Evolutionary conservation across 352 stramenopile genomes (phyloP).

Genomic region (Globisporangium barbulae): DNA sequence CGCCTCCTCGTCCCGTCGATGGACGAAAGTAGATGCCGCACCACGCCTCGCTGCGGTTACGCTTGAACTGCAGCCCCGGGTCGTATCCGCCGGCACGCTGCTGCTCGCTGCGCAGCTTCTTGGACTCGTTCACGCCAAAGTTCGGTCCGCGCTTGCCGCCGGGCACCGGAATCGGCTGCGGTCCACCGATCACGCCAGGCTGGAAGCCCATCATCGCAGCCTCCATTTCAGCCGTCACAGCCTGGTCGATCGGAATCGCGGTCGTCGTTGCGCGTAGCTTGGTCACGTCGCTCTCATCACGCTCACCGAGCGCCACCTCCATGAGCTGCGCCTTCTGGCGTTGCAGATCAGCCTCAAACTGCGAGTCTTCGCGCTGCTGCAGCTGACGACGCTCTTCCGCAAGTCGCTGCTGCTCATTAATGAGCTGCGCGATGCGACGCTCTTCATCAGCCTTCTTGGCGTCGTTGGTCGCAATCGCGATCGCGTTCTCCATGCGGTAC

Average conservation of each 20-base stretch:
- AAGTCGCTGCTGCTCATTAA: slow-evolving; percentile 77
- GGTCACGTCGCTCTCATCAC: slow-evolving; percentile 72
- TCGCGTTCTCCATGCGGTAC: slow-evolving; percentile 78
- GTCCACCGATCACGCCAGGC: slow-evolving; percentile 62
- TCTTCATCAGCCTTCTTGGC: slow-evolving; percentile 86
- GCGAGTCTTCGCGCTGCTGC: slow-evolving; percentile 73
- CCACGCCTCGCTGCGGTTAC: slow-evolving; percentile 79
- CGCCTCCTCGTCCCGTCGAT: slow-evolving; percentile 23
- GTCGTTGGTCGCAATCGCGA: slow-evolving; percentile 82
- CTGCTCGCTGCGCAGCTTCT: slow-evolving; percentile 76
- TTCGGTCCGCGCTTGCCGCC: slow-evolving; percentile 76
- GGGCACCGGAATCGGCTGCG: slow-evolving; percentile 72
- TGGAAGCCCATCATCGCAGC: slow-evolving; percentile 88
- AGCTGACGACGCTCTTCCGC: slow-evolving; percentile 74
- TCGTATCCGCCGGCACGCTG: slow-evolving; percentile 81
- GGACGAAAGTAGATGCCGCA: slow-evolving; percentile 70
- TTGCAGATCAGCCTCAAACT: slow-evolving; percentile 78
- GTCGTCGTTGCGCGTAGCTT: slow-evolving; percentile 76
- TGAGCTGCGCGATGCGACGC: slow-evolving; percentile 79
- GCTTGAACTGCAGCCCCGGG: slow-evolving; percentile 70
- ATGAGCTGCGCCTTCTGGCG: slow-evolving; percentile 84
- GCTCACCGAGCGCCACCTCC: slow-evolving; percentile 81
- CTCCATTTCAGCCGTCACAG: slow-evolving; percentile 86
- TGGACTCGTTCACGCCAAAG: slow-evolving; percentile 76
- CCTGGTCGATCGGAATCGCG: slow-evolving; percentile 80